A percentile compares a stretch with the other conserved stretches of the same genome.
These are phyloP conservation scores for Paxillus ammoniavirescens DNA, from an alignment of 768 basidiomycete species.

Conservation along the genomic window DNA sequence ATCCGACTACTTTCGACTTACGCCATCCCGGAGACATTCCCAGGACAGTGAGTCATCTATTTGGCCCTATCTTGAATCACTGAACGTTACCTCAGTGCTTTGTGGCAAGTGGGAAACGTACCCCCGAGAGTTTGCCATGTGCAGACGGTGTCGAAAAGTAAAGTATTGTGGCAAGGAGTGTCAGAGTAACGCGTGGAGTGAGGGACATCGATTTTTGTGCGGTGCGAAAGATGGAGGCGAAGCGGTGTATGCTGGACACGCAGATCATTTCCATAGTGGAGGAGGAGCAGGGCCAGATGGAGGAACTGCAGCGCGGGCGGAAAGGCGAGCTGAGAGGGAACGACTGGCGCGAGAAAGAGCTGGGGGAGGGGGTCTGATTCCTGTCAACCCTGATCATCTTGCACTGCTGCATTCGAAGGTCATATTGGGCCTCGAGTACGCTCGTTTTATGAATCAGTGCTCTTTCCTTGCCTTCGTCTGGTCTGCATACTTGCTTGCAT, in stretches of 20 bases:
- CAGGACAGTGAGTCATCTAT: constrained; percentile 47
- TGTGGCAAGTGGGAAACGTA: too few relatives aligned
- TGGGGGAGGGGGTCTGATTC: constrained; percentile 9
- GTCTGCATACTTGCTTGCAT: constrained; percentile 11
- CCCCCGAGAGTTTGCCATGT: constrained; percentile 96
- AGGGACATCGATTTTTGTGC: too few relatives aligned
- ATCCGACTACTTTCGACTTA: too few relatives aligned
- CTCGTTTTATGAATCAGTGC: too few relatives aligned
- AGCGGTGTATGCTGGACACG: constrained; percentile 28
- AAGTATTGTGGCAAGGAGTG: too few relatives aligned
- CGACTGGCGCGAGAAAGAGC: constrained; percentile 27
- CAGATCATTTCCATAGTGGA: constrained; percentile 19
- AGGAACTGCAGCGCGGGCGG: constrained; percentile 20
- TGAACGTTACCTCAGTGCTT: constrained; percentile 45
- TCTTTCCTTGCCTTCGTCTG: background rate
- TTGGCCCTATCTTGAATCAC: background rate
- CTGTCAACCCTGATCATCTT: constrained; percentile 13
- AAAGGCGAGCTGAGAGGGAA: constrained; percentile 40
- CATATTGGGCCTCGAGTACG: background rate
- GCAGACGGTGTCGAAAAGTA: too few relatives aligned
- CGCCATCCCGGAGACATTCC: too few relatives aligned
- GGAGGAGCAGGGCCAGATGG: constrained; percentile 12
- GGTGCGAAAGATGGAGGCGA: too few relatives aligned
- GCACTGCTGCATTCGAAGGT: constrained; percentile 8
- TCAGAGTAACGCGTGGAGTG: too few relatives aligned